Percentiles rank a stretch among this genome's conserved stretches.
These are phyloP conservation scores for Trichophyton rubrum DNA, from an alignment of 2,329 filamentous ascomycete genomes.

Conservation along the genomic window DNA sequence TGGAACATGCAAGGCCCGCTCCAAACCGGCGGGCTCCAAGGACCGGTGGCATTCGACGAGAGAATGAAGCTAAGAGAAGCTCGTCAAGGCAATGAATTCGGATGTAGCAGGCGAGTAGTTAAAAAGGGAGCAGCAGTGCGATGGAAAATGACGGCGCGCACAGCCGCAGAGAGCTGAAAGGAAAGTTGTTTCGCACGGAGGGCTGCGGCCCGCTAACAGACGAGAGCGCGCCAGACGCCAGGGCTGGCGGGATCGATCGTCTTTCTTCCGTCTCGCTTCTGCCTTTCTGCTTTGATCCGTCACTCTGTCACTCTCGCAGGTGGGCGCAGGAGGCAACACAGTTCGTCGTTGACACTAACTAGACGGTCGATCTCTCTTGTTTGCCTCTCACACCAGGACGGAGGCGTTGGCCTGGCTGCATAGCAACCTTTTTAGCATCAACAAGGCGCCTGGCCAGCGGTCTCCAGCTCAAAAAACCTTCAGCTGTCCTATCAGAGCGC, in stretches of 20 bases:
- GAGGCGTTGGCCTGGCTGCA: neutral
- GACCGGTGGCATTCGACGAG: neutral
- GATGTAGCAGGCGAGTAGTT: neutral
- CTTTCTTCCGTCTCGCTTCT: neutral
- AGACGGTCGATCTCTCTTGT: neutral
- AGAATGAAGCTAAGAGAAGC: neutral
- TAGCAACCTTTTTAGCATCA: neutral
- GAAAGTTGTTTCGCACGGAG: too few relatives aligned
- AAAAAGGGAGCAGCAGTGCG: neutral
- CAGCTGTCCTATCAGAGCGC: neutral
- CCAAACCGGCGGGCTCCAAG: neutral
- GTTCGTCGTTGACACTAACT: neutral
- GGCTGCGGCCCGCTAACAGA: neutral
- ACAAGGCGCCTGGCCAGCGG: neutral
- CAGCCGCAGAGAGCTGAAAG: neutral
- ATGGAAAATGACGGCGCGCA: neutral
- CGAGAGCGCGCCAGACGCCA: neutral
- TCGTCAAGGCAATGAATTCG: neutral
- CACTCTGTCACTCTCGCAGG: neutral
- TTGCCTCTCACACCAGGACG: neutral
- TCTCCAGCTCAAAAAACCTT: neutral
- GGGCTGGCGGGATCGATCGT: neutral
- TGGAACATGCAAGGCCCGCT: neutral
- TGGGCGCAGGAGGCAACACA: constrained; percentile 1
- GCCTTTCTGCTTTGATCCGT: neutral